These are phyloP conservation scores for Moelleriella libera DNA, from an alignment of 2,329 filamentous ascomycete genomes.

Conservation along the genomic window DNA sequence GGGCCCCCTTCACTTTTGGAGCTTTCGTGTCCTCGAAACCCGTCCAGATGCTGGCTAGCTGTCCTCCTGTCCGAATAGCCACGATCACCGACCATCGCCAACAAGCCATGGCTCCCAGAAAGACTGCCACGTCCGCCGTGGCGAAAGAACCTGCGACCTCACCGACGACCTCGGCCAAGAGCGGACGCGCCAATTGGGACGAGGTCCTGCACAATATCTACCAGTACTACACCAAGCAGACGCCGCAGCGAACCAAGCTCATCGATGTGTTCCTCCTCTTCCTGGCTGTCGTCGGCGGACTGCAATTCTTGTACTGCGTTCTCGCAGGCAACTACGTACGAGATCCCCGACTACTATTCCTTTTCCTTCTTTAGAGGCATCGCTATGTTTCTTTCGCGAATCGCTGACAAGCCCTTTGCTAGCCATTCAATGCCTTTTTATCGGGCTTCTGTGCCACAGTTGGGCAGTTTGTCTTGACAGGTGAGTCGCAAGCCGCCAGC, in stretches of 20 bases:
- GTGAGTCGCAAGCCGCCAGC: slow-evolving; percentile 28
- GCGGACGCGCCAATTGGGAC: slow-evolving; percentile 24
- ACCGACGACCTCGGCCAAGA: slow-evolving; percentile 7
- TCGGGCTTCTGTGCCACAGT: slow-evolving; percentile 90
- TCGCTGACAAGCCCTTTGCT: neutral
- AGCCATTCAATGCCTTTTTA: slow-evolving; percentile 99
- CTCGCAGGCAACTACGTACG: slow-evolving; percentile 83
- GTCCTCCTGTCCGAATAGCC: slow-evolving; percentile 1
- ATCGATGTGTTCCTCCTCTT: slow-evolving; percentile 86
- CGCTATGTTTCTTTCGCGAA: neutral
- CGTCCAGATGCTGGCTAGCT: slow-evolving; percentile 2
- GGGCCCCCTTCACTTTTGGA: slow-evolving; percentile 11
- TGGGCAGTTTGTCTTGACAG: slow-evolving; percentile 93
- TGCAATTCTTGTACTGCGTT: slow-evolving; percentile 91
- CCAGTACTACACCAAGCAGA: slow-evolving; percentile 65
- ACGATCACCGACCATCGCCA: neutral
- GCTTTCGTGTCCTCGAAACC: slow-evolving; percentile 20
- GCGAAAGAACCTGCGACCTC: neutral
- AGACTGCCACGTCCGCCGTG: slow-evolving; percentile 13
- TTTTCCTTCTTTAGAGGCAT: too few species aligned
- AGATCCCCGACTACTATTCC: neutral
- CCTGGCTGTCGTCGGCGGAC: slow-evolving; percentile 66
- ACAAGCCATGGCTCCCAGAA: slow-evolving; percentile 35
- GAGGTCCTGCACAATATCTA: slow-evolving; percentile 58
- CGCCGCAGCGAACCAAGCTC: slow-evolving; percentile 82